Conservation (phyloP, 2,329 filamentous ascomycete species). For the Penicillium brasilianum region DNA sequence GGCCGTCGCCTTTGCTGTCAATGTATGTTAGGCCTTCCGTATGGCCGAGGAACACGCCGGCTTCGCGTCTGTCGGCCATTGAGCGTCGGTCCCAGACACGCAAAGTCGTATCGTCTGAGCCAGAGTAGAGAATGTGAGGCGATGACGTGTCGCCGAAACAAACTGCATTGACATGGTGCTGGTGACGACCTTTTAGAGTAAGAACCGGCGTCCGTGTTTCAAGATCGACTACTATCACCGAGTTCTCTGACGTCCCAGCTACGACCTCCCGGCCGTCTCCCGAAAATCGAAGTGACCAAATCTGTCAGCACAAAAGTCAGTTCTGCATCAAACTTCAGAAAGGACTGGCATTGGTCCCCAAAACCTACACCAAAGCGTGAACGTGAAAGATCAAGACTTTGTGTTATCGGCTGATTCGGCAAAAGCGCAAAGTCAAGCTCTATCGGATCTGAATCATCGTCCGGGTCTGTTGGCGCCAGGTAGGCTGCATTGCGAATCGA, state of each 20-base stretch:
- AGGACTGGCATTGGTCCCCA: not conserved
- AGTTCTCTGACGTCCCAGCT: conserved; percentile 78
- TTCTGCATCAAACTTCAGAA: not conserved
- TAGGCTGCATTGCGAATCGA: conserved; percentile 85
- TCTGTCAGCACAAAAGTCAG: conserved; percentile 49
- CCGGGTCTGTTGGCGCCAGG: conserved; percentile 83
- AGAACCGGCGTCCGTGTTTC: conserved; percentile 78
- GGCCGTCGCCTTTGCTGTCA: conserved; percentile 81
- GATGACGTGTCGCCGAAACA: conserved; percentile 89
- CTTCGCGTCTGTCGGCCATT: conserved; percentile 65
- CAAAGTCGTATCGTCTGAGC: conserved; percentile 90
- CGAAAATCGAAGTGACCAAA: conserved; percentile 92
- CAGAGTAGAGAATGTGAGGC: conserved; percentile 93
- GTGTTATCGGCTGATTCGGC: conserved; percentile 47
- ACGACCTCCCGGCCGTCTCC: conserved; percentile 90
- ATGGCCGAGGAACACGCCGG: conserved; percentile 68
- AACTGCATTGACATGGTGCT: conserved; percentile 92
- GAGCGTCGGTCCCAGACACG: conserved; percentile 93
- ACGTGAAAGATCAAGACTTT: conserved; percentile 40
- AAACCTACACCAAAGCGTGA: conserved; percentile 53
- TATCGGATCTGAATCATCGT: conserved; percentile 78
- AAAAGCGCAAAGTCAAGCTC: conserved; percentile 72
- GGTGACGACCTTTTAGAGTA: conserved; percentile 73
- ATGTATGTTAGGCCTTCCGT: conserved; percentile 70
- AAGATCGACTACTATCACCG: conserved; percentile 90